Evolutionary conservation across 2,329 filamentous ascomycete species (phyloP).

Genomic region (Microsporum canis): DNA sequence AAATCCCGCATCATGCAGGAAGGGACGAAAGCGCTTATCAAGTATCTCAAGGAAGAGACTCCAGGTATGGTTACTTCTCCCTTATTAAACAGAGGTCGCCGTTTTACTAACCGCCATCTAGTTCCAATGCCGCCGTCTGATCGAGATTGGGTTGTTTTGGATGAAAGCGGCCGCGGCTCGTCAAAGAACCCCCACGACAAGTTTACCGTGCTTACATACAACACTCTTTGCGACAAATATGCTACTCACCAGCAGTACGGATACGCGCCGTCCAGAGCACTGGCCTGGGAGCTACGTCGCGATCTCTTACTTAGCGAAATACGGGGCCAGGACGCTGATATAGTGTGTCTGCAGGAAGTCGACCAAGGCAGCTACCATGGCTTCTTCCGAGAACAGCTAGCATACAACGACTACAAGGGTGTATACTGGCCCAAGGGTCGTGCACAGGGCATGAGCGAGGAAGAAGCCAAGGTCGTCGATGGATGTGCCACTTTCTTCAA

Average conservation of each 20-base stretch:
- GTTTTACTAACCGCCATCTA: slow-evolving; percentile 28
- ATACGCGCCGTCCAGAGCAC: slow-evolving; percentile 70
- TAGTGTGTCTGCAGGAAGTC: slow-evolving; percentile 87
- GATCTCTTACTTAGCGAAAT: slow-evolving; percentile 76
- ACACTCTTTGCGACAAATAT: slow-evolving; percentile 89
- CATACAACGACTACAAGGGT: slow-evolving; percentile 81
- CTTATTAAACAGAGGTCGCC: neutral
- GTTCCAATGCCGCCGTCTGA: slow-evolving; percentile 66
- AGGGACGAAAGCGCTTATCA: slow-evolving; percentile 76
- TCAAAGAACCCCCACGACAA: slow-evolving; percentile 49
- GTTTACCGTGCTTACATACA: slow-evolving; percentile 83
- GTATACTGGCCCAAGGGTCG: slow-evolving; percentile 85
- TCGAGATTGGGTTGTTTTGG: slow-evolving; percentile 68
- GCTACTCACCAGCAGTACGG: slow-evolving; percentile 77
- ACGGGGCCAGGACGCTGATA: slow-evolving; percentile 66
- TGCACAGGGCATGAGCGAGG: slow-evolving; percentile 82
- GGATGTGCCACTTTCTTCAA: slow-evolving; percentile 97
- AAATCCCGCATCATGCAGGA: slow-evolving; percentile 77
- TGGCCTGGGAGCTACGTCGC: slow-evolving; percentile 79
- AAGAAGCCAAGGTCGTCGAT: slow-evolving; percentile 80
- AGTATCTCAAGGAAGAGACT: slow-evolving; percentile 69
- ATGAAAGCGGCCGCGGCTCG: slow-evolving; percentile 34
- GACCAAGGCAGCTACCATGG: slow-evolving; percentile 86
- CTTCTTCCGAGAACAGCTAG: slow-evolving; percentile 77
- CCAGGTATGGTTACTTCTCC: slow-evolving; percentile 51